Evolutionary conservation across 352 stramenopile species (phyloP).

Genomic region (Pythium utonaiense): DNA sequence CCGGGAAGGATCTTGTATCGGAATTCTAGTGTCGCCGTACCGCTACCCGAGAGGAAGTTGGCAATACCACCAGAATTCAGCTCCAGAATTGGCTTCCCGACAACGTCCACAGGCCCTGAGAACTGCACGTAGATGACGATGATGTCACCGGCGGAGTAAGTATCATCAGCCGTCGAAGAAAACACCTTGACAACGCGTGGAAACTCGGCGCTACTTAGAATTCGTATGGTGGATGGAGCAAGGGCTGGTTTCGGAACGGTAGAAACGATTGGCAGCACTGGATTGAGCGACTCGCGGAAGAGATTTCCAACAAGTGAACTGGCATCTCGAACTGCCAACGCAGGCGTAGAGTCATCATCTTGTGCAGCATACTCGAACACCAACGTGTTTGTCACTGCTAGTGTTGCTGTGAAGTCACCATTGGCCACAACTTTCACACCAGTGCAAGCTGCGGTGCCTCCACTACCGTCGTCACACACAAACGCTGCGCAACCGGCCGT

Average conservation of each 20-base stretch:
- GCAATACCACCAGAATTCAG: slow-evolving; percentile 66
- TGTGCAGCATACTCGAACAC: slow-evolving; percentile 61
- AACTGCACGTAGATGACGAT: slow-evolving; percentile 60
- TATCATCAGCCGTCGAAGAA: slow-evolving; percentile 36
- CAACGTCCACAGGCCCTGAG: slow-evolving; percentile 40
- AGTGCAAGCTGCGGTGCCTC: slow-evolving; percentile 26
- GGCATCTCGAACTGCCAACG: slow-evolving; percentile 29
- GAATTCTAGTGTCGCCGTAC: slow-evolving; percentile 47
- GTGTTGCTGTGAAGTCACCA: slow-evolving; percentile 33
- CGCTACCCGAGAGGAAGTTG: slow-evolving; percentile 42
- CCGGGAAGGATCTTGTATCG: slow-evolving; percentile 55
- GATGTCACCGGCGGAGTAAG: slow-evolving; percentile 60
- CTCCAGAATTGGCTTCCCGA: slow-evolving; percentile 51
- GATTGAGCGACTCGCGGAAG: slow-evolving; percentile 34
- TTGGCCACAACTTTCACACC: slow-evolving; percentile 42
- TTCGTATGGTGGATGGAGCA: slow-evolving; percentile 5
- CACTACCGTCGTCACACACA: slow-evolving; percentile 38
- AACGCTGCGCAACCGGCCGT: slow-evolving; percentile 42
- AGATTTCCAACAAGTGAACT: slow-evolving; percentile 38
- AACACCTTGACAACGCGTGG: slow-evolving; percentile 40
- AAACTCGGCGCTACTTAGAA: slow-evolving; percentile 35
- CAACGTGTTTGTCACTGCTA: slow-evolving; percentile 38
- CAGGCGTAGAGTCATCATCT: slow-evolving; percentile 24
- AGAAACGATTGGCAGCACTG: slow-evolving; percentile 27
- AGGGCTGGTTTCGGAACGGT: slow-evolving; percentile 24